These are phyloP conservation scores for Nissolia schottii DNA, from an alignment of 306 rosid genomes.

Conservation along the genomic window DNA sequence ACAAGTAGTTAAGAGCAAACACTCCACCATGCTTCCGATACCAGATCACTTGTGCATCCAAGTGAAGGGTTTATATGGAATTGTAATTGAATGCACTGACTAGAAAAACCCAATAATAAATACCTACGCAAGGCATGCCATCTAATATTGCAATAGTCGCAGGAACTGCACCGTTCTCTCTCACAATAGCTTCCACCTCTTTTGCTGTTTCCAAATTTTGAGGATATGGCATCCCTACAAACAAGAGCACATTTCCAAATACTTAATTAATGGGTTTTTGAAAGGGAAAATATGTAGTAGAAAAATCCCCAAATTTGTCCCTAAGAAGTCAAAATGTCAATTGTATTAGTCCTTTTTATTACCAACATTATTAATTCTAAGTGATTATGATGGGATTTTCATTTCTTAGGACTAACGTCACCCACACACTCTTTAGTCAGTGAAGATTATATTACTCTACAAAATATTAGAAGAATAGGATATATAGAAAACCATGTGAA, in stretches of 20 bases:
- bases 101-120: conserved; percentile 23
- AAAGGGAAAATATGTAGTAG: not conserved
- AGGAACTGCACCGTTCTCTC: conserved; percentile 85
- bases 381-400: no score
- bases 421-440: no score
- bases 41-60: not conserved
- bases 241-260: conserved; percentile 10
- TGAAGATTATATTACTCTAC: no score
- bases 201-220: conserved; percentile 79
- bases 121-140: conserved; percentile 85
- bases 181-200: conserved; percentile 73
- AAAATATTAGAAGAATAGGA: no score
- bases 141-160: conserved; percentile 92
- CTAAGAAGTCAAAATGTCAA: no score
- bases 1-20: not conserved
- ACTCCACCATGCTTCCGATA: not conserved
- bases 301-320: not conserved
- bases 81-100: not conserved
- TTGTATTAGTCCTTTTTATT: no score
- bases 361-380: no score
- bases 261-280: not conserved
- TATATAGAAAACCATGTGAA: conserved; percentile 63
- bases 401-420: no score
- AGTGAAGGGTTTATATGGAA: not conserved
- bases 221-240: conserved; percentile 94